phyloP scores from a whole-genome alignment of 352 stramenopile species.

The Blastocystis sp. region DNA sequence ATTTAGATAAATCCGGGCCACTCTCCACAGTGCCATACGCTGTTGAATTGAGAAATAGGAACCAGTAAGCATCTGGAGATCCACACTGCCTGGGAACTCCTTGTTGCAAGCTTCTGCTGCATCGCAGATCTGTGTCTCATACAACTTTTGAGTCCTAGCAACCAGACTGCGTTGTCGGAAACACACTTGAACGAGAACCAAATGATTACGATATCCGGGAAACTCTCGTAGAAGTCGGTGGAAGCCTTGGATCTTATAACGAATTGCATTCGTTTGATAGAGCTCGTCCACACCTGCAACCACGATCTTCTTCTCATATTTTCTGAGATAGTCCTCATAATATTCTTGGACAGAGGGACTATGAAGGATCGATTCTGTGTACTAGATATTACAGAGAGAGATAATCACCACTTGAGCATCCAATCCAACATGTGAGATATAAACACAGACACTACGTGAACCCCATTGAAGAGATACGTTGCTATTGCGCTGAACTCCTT shows the following conservation, averaged over 20 bases:
- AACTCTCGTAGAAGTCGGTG: constrained; percentile 15
- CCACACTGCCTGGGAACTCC: constrained; percentile 1
- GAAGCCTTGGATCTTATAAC: constrained; percentile 56
- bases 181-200: constrained; percentile 40
- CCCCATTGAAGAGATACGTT: constrained; percentile 55
- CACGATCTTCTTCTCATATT: background rate
- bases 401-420: background rate
- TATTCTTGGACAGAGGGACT: background rate
- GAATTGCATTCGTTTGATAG: constrained; percentile 34
- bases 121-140: constrained; percentile 5
- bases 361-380: background rate
- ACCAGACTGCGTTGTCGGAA: constrained; percentile 3
- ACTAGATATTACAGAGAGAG: background rate
- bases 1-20: constrained; percentile 51
- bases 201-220: background rate
- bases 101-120: constrained; percentile 9
- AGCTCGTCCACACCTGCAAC: constrained; percentile 57
- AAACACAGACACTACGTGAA: constrained; percentile 21
- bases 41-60: constrained; percentile 41
- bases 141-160: background rate
- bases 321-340: background rate
- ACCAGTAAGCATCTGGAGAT: constrained; percentile 42
- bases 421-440: constrained; percentile 42
- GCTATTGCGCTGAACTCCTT: constrained; percentile 16
- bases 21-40: constrained; percentile 46